phyloP scores from a whole-genome alignment of 225 moss, liverwort and hornwort species.

The Anthoceros angustus region DNA sequence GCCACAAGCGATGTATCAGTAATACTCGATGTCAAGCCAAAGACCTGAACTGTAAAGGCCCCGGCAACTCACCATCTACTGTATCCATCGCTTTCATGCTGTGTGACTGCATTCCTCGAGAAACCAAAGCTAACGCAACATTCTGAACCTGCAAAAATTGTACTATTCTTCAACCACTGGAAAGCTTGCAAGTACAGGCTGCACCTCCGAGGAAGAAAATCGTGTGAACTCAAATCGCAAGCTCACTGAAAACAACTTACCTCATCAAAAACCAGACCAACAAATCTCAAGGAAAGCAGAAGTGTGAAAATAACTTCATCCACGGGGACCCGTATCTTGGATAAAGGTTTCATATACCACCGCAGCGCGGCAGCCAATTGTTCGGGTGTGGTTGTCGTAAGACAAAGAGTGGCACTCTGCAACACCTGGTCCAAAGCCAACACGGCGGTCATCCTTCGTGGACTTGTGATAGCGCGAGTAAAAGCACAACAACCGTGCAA shows the following conservation, averaged over 20 bases:
- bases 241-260: constrained; percentile 14
- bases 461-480: background rate
- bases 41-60: background rate
- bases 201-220: background rate
- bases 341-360: constrained; percentile 60
- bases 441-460: background rate
- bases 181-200: background rate
- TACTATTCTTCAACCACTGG: background rate
- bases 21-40: background rate
- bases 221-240: background rate
- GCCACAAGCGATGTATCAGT: constrained; percentile 11
- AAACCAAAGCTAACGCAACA: constrained; percentile 80
- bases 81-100: constrained; percentile 46
- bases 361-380: constrained; percentile 72
- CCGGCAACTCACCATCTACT: constrained; percentile 45
- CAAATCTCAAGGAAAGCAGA: constrained; percentile 67
- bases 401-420: constrained; percentile 83
- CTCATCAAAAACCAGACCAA: constrained; percentile 97
- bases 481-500: no score
- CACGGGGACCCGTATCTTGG: constrained; percentile 57
- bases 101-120: constrained; percentile 67
- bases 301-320: constrained; percentile 86
- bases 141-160: constrained; percentile 50
- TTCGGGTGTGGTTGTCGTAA: constrained; percentile 87
- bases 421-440: constrained; percentile 30